Percentiles rank a stretch among this genome's conserved stretches.
These are phyloP conservation scores for Ascodesmis nigricans DNA, from an alignment of 495 filamentous ascomycete genomes.

Conservation along the genomic window DNA sequence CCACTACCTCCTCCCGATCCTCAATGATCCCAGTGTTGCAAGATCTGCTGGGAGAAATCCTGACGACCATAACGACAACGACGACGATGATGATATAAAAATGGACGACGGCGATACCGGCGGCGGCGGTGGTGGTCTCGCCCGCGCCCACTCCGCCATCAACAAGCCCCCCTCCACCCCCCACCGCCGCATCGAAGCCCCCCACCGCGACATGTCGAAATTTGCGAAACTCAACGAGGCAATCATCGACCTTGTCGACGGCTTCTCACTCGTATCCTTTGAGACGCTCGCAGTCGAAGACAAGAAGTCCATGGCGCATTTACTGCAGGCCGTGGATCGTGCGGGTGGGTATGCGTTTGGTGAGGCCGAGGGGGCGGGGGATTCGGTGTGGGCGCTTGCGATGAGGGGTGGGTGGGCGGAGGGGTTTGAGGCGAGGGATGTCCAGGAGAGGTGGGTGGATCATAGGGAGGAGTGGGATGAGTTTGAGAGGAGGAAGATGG, in stretches of 20 bases:
- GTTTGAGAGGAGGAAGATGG: conserved; percentile 45
- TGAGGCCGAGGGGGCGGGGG: conserved; percentile 72
- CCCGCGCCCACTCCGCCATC: no score
- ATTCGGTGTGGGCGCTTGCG: conserved; percentile 81
- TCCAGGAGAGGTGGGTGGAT: conserved; percentile 91
- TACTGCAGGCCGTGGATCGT: conserved; percentile 68
- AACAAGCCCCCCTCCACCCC: no score
- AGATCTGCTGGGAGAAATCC: no score
- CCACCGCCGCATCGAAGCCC: no score
- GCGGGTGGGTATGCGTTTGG: conserved; percentile 88
- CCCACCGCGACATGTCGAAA: no score
- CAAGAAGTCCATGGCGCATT: conserved; percentile 81
- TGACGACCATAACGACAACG: no score
- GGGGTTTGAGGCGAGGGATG: conserved; percentile 64
- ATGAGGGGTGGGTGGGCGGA: conserved; percentile 44
- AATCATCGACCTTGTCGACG: conserved; percentile 64
- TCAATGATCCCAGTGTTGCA: no score
- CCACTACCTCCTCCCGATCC: conserved; percentile 53
- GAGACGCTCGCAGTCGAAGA: conserved; percentile 92
- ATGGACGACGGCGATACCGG: no score
- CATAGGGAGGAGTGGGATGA: conserved; percentile 73
- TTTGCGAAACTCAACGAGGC: conserved; percentile 68
- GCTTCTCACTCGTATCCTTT: conserved; percentile 71
- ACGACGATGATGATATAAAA: conserved; percentile 30
- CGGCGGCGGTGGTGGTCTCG: no score